Evolutionary conservation across 768 basidiomycete genomes (phyloP).

Genomic region (Crucibulum laeve): DNA sequence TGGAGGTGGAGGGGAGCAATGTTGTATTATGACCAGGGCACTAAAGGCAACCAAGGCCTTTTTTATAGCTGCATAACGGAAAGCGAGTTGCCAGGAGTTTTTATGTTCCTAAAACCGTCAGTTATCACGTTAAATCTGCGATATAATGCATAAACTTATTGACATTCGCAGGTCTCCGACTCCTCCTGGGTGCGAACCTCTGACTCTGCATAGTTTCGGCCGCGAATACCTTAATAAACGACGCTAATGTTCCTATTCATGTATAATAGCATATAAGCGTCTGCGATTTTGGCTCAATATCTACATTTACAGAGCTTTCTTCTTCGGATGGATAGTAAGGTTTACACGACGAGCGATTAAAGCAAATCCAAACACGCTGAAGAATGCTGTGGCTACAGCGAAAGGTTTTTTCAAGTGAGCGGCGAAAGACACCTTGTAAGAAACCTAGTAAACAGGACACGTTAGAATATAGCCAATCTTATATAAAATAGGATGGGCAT

Average conservation of each 20-base stretch:
- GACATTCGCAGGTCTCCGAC: slow-evolving; percentile 22
- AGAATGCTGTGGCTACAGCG: slow-evolving; percentile 68
- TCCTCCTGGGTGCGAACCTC: slow-evolving; percentile 33
- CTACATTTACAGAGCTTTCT: slow-evolving; percentile 26
- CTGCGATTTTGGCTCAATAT: background rate
- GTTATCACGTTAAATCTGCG: slow-evolving; percentile 15
- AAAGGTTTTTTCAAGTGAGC: slow-evolving; percentile 88
- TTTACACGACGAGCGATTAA: slow-evolving; percentile 41
- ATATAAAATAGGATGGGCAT: slow-evolving; percentile 25
- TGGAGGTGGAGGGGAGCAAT: slow-evolving; percentile 57
- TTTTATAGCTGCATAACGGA: slow-evolving; percentile 37
- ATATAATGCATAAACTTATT: slow-evolving; percentile 2
- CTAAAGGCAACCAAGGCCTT: slow-evolving; percentile 34
- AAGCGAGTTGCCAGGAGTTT: slow-evolving; percentile 37
- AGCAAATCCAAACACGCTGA: slow-evolving; percentile 56
- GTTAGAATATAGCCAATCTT: background rate
- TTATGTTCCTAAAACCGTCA: slow-evolving; percentile 43
- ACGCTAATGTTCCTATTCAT: background rate
- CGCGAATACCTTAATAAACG: slow-evolving; percentile 2
- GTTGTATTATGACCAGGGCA: slow-evolving; percentile 46
- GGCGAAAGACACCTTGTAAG: slow-evolving; percentile 75
- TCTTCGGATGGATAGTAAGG: slow-evolving; percentile 41
- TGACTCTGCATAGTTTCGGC: slow-evolving; percentile 41
- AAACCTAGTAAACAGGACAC: slow-evolving; percentile 49
- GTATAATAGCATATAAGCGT: background rate